Base-by-base conservation (phyloP, 2,329 filamentous ascomycete species). In the Aspergillus sojae region DNA sequence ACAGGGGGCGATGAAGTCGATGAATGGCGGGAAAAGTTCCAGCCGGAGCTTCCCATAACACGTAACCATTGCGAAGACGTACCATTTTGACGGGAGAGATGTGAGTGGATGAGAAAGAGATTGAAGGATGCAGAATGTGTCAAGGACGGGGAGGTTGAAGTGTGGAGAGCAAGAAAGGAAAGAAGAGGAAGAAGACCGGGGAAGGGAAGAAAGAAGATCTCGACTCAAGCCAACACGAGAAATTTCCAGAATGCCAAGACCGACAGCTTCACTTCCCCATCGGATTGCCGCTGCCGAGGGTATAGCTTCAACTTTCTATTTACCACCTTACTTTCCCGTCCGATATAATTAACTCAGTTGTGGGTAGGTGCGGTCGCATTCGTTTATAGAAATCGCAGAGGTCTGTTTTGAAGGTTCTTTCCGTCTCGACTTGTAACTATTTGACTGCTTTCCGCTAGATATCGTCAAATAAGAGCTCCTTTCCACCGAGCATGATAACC, bases 171-270 rank as follows among this genome's bases (percentile, higher is more conserved):
- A 68, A 70, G 70, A 71, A 71, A 34, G 28, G 70, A 69, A 69
- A 70, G 68, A 75, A 75, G 67, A 71, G 70, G 69, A 72, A 68
- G 59, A 65, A 67, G 70, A 62, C 66, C 59, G 69, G 72, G 70
- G 69, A 73, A 73, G 70, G 68, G 69, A 39, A 55, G 34, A 26
- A 55, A 70, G 70, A 73, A 73, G 73, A 75, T 72, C 72, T 71
- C 71, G 71, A 69, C 66, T 74, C 66, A 65, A 52, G 52, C 55
- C 59, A 58, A 65, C 66, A 68, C 71, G 76, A 78, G 77, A 79
- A 79, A 78, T 79, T 79, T 79, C 77, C 77, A 79, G 77, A 79
- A 79, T 78, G 77, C 77, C 77, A 79, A 79, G 77, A 77, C 77
- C 68, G 67, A 62, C 60, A 71, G 69, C 21, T 67, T 72, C 67